These are phyloP conservation scores for Acanthamoeba divionensis DNA, from an alignment of 208 protist genomes.

Conservation along the genomic window DNA sequence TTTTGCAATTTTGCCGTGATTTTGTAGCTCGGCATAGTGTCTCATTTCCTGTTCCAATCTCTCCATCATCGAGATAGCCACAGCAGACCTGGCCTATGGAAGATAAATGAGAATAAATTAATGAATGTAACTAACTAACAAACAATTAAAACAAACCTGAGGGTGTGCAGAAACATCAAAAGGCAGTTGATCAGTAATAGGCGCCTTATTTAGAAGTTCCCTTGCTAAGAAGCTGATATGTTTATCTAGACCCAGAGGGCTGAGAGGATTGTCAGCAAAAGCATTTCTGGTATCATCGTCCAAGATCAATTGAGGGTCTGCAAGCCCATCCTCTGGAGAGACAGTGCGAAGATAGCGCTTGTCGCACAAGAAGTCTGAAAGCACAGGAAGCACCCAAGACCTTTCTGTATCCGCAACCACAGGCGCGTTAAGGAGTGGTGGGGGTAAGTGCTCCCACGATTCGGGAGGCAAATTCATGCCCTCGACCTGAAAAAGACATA, in stretches of 20 bases:
- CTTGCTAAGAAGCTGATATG: conserved; percentile 12
- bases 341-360: conserved; percentile 18
- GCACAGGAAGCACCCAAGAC: conserved; percentile 36
- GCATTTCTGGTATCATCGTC: neutral
- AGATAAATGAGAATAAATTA: no score
- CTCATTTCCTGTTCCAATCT: conserved; percentile 81
- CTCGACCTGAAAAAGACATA: neutral
- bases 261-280: neutral
- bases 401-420: conserved; percentile 8
- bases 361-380: conserved; percentile 54
- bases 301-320: neutral
- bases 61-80: conserved; percentile 82
- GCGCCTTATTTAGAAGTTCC: neutral
- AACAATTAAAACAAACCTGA: conserved; percentile 12
- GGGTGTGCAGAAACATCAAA: conserved; percentile 79
- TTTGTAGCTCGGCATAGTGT: conserved; percentile 77
- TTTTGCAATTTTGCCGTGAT: conserved; percentile 56
- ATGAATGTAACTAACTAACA: neutral
- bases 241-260: conserved; percentile 16
- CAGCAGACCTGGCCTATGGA: conserved; percentile 22
- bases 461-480: conserved; percentile 46
- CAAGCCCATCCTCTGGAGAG: neutral
- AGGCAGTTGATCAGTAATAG: conserved; percentile 70
- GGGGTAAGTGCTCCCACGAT: conserved; percentile 2
- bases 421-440: conserved; percentile 4